These are phyloP conservation scores for Casuarina equisetifolia DNA, from an alignment of 306 rosid genomes.

Conservation along the genomic window DNA sequence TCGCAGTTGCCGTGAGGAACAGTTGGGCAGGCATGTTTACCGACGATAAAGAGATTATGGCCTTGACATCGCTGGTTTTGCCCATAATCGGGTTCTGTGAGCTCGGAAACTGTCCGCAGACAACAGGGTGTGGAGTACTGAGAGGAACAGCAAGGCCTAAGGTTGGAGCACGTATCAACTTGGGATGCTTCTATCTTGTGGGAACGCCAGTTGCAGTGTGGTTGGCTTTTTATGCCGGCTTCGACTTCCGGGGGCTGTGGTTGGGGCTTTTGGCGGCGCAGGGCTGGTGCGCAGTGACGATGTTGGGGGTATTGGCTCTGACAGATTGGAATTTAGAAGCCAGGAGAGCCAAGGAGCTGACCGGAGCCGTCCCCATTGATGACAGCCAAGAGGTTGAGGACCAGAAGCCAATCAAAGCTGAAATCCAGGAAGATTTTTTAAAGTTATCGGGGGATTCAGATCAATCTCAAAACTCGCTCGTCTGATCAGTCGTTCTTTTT, in stretches of 20 bases:
- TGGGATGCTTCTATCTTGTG: slow-evolving; percentile 81
- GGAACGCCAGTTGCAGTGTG: slow-evolving; percentile 87
- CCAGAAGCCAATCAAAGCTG: slow-evolving; percentile 29
- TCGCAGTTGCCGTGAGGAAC: slow-evolving; percentile 62
- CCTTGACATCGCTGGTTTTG: slow-evolving; percentile 66
- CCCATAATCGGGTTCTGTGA: slow-evolving; percentile 90
- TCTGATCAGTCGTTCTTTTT: slow-evolving; percentile 23
- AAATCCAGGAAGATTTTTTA: slow-evolving; percentile 44
- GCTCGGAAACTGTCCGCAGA: slow-evolving; percentile 92
- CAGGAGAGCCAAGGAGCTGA: slow-evolving; percentile 55
- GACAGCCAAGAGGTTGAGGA: slow-evolving; percentile 39
- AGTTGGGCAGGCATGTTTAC: slow-evolving; percentile 86
- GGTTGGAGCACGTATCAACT: slow-evolving; percentile 76
- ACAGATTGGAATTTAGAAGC: slow-evolving; percentile 88
- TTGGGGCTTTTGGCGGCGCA: slow-evolving; percentile 89
- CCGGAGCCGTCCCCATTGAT: slow-evolving; percentile 33
- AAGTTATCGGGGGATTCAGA: slow-evolving; percentile 19
- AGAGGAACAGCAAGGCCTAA: slow-evolving; percentile 93
- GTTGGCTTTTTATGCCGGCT: slow-evolving; percentile 54
- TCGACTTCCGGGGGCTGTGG: slow-evolving; percentile 89
- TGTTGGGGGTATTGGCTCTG: slow-evolving; percentile 63
- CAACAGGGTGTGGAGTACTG: slow-evolving; percentile 90
- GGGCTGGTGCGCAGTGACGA: slow-evolving; percentile 72
- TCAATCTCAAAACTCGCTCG: slow-evolving; percentile 34
- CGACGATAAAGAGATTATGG: slow-evolving; percentile 54